Evolutionary conservation across 768 basidiomycete genomes (phyloP).

Genomic region (Phlegmacium glaucopus): DNA sequence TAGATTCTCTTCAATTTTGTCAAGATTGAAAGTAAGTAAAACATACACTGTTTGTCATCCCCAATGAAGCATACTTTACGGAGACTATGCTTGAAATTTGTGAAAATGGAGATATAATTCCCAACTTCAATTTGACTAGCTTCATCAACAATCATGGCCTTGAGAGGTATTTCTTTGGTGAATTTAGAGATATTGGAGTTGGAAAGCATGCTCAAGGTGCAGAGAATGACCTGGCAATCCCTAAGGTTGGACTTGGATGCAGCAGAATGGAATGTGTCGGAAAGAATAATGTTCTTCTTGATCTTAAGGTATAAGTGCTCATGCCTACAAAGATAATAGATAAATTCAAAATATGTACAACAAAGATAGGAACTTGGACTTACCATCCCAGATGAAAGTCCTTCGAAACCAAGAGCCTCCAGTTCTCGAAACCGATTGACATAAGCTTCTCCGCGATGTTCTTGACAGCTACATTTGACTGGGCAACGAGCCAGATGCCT

Average conservation of each 20-base stretch:
- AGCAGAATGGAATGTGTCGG: constrained; percentile 31
- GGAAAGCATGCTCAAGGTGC: constrained; percentile 77
- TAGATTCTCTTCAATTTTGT: constrained; percentile 2
- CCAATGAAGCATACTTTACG: constrained; percentile 62
- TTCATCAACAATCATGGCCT: constrained; percentile 59
- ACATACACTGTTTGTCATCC: constrained; percentile 63
- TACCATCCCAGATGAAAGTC: constrained; percentile 68
- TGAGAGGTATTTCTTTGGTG: constrained; percentile 35
- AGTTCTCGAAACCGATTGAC: constrained; percentile 48
- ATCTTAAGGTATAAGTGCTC: constrained; percentile 67
- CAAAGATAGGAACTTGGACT: constrained; percentile 7
- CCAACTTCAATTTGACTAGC: constrained; percentile 67
- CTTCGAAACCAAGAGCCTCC: constrained; percentile 68
- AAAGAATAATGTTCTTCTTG: constrained; percentile 47
- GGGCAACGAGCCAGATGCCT: constrained; percentile 79
- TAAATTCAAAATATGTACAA: constrained; percentile 5
- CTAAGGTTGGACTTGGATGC: constrained; percentile 19
- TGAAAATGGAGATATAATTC: constrained; percentile 42
- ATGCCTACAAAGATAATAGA: constrained; percentile 51
- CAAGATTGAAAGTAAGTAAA: constrained; percentile 12
- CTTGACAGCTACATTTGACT: constrained; percentile 86
- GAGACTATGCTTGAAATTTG: constrained; percentile 32
- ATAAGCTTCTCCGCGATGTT: constrained; percentile 82
- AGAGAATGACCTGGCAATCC: constrained; percentile 60
- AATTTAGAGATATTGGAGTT: constrained; percentile 31